Evolutionary conservation across 352 stramenopile species (phyloP).

Genomic region (Pythium sp.): DNA sequence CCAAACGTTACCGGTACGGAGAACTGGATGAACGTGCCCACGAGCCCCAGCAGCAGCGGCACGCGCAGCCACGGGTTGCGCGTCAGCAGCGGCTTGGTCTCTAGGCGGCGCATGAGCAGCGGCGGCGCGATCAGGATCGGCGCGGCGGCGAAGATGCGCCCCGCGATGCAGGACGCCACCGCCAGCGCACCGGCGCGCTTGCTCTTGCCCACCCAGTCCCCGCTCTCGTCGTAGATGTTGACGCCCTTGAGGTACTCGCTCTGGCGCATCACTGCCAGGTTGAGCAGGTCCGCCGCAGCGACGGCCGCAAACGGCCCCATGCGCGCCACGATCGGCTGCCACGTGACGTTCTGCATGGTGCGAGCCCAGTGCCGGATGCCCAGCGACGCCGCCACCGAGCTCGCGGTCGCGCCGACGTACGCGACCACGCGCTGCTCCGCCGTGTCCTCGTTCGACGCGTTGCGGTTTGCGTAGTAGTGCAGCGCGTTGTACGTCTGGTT

Average conservation of each 20-base stretch:
- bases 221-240: constrained; percentile 79
- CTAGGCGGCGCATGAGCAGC: constrained; percentile 52
- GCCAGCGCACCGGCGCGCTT: constrained; percentile 68
- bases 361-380: constrained; percentile 57
- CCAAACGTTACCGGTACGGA: constrained; percentile 85
- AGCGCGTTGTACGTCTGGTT: constrained; percentile 91
- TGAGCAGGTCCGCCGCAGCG: constrained; percentile 80
- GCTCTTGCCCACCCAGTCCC: constrained; percentile 75
- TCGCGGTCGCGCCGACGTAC: constrained; percentile 74
- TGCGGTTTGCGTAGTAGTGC: constrained; percentile 89
- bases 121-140: constrained; percentile 80
- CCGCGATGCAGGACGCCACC: constrained; percentile 70
- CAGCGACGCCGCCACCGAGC: constrained; percentile 71
- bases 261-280: constrained; percentile 84
- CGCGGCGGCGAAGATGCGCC: constrained; percentile 74
- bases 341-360: constrained; percentile 40
- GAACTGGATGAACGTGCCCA: constrained; percentile 79
- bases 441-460: constrained; percentile 82
- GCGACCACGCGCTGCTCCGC: constrained; percentile 57
- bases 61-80: constrained; percentile 55
- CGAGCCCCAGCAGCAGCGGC: constrained; percentile 62
- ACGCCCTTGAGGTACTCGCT: constrained; percentile 82
- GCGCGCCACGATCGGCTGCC: constrained; percentile 51
- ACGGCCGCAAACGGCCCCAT: constrained; percentile 80
- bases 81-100: constrained; percentile 40